Conservation (phyloP, 176 grass and related monocot species). For the Phoenix dactylifera region DNA sequence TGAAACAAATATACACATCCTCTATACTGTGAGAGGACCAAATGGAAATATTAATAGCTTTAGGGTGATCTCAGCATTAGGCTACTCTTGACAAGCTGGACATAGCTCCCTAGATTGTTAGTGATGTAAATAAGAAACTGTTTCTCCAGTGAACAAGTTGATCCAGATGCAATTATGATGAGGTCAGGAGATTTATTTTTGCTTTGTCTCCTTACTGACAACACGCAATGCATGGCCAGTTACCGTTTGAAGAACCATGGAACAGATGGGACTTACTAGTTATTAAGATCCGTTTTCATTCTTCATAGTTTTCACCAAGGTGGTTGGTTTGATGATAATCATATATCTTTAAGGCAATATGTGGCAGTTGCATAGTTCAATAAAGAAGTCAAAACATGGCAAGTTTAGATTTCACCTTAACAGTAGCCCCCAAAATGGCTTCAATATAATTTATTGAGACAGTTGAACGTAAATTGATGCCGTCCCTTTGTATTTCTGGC, state of each 20-base stretch:
- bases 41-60: too few species aligned
- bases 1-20: too few species aligned
- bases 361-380: neutral
- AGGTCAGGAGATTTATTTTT: too few species aligned
- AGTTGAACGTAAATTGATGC: slow-evolving; percentile 84
- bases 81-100: too few species aligned
- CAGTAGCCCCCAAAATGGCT: slow-evolving; percentile 76
- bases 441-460: slow-evolving; percentile 83
- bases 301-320: neutral
- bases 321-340: neutral
- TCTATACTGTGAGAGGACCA: too few species aligned
- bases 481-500: slow-evolving; percentile 90
- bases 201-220: too few species aligned
- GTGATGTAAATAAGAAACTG: too few species aligned
- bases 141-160: too few species aligned
- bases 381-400: neutral
- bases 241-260: neutral
- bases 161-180: too few species aligned
- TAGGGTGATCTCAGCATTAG: too few species aligned
- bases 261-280: neutral
- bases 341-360: neutral
- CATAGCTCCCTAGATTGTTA: too few species aligned
- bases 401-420: slow-evolving; percentile 40
- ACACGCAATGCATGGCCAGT: too few species aligned
- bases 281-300: neutral